A percentile compares a stretch with the other conserved stretches of the same genome.
These are phyloP conservation scores for Cyamopsis tetragonoloba DNA, from an alignment of 306 rosid species.

Conservation along the genomic window DNA sequence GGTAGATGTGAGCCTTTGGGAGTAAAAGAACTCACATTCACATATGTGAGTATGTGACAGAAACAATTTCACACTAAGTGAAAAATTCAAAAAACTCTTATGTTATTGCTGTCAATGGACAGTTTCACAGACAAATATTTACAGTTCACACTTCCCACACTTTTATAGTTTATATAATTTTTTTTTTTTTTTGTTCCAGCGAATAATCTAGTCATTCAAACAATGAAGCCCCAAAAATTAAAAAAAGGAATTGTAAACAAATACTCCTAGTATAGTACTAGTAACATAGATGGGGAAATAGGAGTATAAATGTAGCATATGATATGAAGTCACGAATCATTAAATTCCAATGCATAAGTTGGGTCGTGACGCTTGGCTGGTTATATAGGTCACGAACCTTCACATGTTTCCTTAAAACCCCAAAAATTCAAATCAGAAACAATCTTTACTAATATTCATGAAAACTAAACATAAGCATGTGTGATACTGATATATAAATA, in stretches of 20 bases:
- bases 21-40: neutral
- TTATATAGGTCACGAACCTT: slow-evolving; percentile 73
- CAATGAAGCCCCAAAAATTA: no score
- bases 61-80: no score
- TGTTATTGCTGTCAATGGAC: no score
- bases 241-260: no score
- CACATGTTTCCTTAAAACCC: slow-evolving; percentile 42
- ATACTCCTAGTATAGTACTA: no score
- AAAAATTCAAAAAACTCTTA: slow-evolving; percentile 18
- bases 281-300: no score
- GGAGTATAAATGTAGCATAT: slow-evolving; percentile 20
- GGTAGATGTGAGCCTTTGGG: slow-evolving; percentile 15
- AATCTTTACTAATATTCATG: no score
- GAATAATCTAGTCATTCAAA: neutral
- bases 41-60: neutral
- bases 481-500: no score
- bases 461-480: neutral
- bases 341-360: slow-evolving; percentile 38
- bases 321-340: slow-evolving; percentile 38
- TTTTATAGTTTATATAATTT: no score
- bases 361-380: slow-evolving; percentile 27
- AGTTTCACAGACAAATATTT: neutral
- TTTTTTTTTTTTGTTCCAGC: no score
- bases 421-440: slow-evolving; percentile 42
- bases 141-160: neutral